phyloP scores from a whole-genome alignment of 768 basidiomycete genomes.

The Leccinum pellstonianum region DNA sequence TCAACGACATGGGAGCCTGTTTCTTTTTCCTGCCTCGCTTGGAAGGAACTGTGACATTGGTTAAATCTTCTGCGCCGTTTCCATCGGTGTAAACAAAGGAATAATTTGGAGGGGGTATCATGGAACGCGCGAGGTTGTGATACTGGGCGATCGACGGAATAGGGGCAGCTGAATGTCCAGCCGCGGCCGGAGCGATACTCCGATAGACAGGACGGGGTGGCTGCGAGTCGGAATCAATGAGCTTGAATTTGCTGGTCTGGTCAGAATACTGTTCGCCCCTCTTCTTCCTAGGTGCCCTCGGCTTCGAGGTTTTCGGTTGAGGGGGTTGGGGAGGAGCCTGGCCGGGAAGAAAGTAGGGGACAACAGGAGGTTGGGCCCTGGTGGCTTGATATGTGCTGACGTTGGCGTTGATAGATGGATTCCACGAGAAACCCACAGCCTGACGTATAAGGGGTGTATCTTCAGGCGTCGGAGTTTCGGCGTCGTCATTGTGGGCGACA shows the following conservation, averaged over 20 bases:
- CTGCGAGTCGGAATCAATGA: conserved; percentile 28
- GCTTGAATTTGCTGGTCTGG: conserved; percentile 52
- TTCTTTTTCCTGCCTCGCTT: conserved; percentile 19
- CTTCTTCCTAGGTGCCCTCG: conserved; percentile 31
- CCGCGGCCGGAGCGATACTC: conserved; percentile 35
- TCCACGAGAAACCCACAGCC: conserved; percentile 52
- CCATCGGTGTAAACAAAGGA: conserved; percentile 1
- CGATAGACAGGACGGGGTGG: conserved; percentile 32
- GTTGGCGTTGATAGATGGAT: conserved; percentile 27
- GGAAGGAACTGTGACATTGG: background rate
- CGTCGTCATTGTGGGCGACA: conserved; percentile 37
- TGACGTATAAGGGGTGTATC: conserved; percentile 54
- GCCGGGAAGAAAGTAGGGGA: conserved; percentile 51
- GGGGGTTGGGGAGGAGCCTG: conserved; percentile 34
- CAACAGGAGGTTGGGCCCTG: conserved; percentile 19
- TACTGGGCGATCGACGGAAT: conserved; percentile 1
- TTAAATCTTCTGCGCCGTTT: conserved; percentile 1
- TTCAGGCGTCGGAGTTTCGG: conserved; percentile 47
- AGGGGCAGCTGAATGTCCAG: conserved; percentile 7
- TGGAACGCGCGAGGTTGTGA: background rate
- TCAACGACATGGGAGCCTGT: background rate
- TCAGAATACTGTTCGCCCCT: conserved; percentile 40
- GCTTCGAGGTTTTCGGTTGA: conserved; percentile 28
- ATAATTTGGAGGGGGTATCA: conserved; percentile 4
- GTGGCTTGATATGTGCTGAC: conserved; percentile 33